These are phyloP conservation scores for Neltuma alba DNA, from an alignment of 306 rosid genomes.

Conservation along the genomic window DNA sequence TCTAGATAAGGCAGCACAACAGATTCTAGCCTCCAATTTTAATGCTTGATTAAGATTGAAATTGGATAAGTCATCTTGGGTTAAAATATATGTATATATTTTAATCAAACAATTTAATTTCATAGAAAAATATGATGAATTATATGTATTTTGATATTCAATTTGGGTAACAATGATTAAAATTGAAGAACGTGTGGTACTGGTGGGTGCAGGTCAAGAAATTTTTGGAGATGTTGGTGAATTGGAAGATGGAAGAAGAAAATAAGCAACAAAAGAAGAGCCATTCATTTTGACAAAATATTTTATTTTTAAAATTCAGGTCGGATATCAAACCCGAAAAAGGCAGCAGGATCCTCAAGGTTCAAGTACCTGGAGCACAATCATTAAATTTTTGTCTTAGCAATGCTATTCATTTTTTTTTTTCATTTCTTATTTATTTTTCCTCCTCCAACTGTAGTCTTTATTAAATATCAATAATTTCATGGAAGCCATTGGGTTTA, in stretches of 20 bases:
- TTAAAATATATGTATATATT: too few relatives aligned
- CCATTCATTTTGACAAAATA: not conserved
- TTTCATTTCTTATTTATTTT: too few relatives aligned
- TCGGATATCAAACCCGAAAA: too few relatives aligned
- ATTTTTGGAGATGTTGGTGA: slow-evolving; percentile 3
- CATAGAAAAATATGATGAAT: not conserved
- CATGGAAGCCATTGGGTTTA: too few relatives aligned
- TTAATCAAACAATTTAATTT: not conserved
- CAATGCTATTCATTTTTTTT: not conserved
- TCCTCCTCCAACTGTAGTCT: too few relatives aligned
- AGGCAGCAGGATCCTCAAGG: too few relatives aligned
- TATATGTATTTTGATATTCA: not conserved
- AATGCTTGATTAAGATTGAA: too few relatives aligned
- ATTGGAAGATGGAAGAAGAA: not conserved
- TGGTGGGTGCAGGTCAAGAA: slow-evolving; percentile 5
- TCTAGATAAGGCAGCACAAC: too few relatives aligned
- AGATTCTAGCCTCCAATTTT: too few relatives aligned
- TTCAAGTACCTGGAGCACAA: too few relatives aligned
- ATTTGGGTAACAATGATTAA: not conserved
- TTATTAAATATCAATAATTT: too few relatives aligned
- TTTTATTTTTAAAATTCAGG: not conserved
- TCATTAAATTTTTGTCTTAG: not conserved
- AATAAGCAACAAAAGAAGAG: not conserved
- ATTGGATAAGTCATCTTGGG: too few relatives aligned
- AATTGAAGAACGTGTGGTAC: not conserved